These are phyloP conservation scores for Globisporangium cederbergense DNA, from an alignment of 352 stramenopile species.

Conservation along the genomic window DNA sequence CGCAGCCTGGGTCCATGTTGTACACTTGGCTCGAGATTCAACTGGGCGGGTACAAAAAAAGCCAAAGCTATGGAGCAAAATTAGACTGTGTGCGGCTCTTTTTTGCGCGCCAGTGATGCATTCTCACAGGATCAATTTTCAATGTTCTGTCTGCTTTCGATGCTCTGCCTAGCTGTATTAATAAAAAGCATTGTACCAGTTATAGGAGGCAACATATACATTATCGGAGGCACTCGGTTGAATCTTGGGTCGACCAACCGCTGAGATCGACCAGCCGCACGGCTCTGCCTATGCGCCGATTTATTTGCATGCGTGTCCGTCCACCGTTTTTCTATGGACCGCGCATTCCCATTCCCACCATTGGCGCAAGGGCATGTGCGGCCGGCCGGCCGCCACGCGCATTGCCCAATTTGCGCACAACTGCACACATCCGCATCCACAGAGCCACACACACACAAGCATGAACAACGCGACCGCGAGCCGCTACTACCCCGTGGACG, in stretches of 20 bases:
- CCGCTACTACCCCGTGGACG: slow-evolving; percentile 13
- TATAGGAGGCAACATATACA: not conserved
- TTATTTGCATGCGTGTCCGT: slow-evolving; percentile 5
- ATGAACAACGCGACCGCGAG: slow-evolving; percentile 9
- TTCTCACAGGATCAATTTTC: not conserved
- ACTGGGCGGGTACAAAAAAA: slow-evolving; percentile 1
- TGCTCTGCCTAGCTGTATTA: too few species aligned
- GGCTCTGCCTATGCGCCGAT: not conserved
- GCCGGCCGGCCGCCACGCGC: not conserved
- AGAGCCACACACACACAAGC: too few species aligned
- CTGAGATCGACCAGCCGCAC: too few species aligned
- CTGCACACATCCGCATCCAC: not conserved
- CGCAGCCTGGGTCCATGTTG: not conserved
- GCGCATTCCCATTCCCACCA: not conserved
- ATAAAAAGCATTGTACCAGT: too few species aligned
- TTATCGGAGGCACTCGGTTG: not conserved
- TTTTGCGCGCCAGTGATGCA: not conserved
- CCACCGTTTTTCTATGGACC: slow-evolving; percentile 1
- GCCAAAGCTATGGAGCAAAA: not conserved
- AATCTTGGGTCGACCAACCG: slow-evolving; percentile 1
- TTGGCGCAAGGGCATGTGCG: not conserved
- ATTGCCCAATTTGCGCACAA: slow-evolving; percentile 16
- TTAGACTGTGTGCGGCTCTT: not conserved
- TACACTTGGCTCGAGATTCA: not conserved
- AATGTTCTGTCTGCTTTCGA: not conserved